These are phyloP conservation scores for Escovopsis sp. DNA, from an alignment of 2,329 filamentous ascomycete genomes.

Conservation along the genomic window DNA sequence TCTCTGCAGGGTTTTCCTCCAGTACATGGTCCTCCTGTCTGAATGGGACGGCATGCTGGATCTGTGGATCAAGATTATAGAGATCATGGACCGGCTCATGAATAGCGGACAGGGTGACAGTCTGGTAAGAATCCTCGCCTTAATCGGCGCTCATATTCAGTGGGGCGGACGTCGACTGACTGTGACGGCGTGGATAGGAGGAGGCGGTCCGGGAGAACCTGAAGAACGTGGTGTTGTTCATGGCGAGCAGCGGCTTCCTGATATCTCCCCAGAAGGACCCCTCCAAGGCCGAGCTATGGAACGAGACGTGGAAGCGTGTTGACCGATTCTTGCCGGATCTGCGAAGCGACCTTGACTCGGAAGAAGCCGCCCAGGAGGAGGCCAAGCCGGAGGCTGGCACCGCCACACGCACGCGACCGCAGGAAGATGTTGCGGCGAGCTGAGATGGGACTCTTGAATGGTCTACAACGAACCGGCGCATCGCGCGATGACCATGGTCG, in stretches of 20 bases:
- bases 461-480: too few relatives aligned
- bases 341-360: slow-evolving; percentile 39
- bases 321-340: slow-evolving; percentile 50
- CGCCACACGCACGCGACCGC: neutral
- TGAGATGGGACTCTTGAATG: neutral
- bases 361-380: slow-evolving; percentile 20
- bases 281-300: slow-evolving; percentile 41
- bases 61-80: slow-evolving; percentile 82
- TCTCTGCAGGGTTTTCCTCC: slow-evolving; percentile 87
- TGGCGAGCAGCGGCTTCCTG: slow-evolving; percentile 79
- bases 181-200: slow-evolving; percentile 38
- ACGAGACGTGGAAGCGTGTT: slow-evolving; percentile 50
- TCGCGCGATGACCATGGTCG: too few relatives aligned
- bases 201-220: slow-evolving; percentile 91
- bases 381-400: neutral
- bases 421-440: too few relatives aligned
- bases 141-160: neutral
- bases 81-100: slow-evolving; percentile 91
- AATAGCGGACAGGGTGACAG: slow-evolving; percentile 88
- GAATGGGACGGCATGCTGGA: slow-evolving; percentile 83
- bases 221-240: slow-evolving; percentile 92
- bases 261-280: slow-evolving; percentile 49
- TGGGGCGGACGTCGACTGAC: neutral
- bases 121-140: slow-evolving; percentile 42
- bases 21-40: slow-evolving; percentile 74